phyloP scores from a whole-genome alignment of 148 eudicot genomes.

The Chenopodium berlandieri region DNA sequence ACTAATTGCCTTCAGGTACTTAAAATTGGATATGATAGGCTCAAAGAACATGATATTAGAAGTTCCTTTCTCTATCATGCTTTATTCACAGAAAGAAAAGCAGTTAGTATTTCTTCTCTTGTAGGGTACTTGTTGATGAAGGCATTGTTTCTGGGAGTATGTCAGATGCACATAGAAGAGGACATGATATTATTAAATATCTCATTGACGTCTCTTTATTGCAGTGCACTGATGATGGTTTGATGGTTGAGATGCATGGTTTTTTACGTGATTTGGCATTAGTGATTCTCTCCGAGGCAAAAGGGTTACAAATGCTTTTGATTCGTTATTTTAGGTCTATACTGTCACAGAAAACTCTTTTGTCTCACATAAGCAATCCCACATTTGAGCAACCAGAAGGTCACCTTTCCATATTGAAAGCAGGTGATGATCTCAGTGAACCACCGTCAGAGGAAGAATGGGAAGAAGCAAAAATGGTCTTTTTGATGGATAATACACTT shows the following conservation, averaged over 20 bases:
- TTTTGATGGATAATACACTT: constrained; percentile 17
- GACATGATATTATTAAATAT: constrained; percentile 1
- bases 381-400: neutral
- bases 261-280: constrained; percentile 15
- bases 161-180: constrained; percentile 14
- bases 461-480: constrained; percentile 16
- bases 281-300: constrained; percentile 4
- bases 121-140: constrained; percentile 21
- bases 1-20: constrained; percentile 1
- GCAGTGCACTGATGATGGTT: constrained; percentile 9
- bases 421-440: constrained; percentile 9
- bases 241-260: constrained; percentile 19
- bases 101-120: constrained; percentile 1
- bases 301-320: constrained; percentile 13
- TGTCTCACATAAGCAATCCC: neutral
- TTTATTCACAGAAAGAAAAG: constrained; percentile 10
- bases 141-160: constrained; percentile 7
- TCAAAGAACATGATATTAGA: constrained; percentile 12
- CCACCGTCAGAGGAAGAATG: constrained; percentile 23
- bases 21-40: constrained; percentile 15
- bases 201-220: constrained; percentile 20
- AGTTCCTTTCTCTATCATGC: constrained; percentile 21
- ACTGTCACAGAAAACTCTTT: neutral
- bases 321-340: constrained; percentile 9
- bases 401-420: neutral